Evolutionary conservation across 805 yeast species (phyloP).

Genomic region (Lachancea waltii): DNA sequence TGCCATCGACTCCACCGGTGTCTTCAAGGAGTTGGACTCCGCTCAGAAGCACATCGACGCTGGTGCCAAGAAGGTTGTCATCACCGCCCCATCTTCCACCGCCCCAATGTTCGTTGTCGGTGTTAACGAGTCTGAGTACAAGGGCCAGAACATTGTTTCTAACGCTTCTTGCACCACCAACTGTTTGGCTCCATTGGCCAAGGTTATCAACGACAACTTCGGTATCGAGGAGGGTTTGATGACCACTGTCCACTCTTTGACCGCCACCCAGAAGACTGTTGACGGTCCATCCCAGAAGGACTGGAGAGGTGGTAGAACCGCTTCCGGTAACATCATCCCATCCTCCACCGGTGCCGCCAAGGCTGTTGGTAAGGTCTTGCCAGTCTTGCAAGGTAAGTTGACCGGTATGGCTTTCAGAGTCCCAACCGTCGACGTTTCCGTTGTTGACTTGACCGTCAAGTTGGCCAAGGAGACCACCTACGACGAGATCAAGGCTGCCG

Average conservation of each 20-base stretch:
- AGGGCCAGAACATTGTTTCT: slow-evolving; percentile 53
- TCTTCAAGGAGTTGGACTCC: slow-evolving; percentile 58
- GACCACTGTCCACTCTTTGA: slow-evolving; percentile 69
- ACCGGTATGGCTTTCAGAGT: slow-evolving; percentile 72
- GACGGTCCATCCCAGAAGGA: slow-evolving; percentile 75
- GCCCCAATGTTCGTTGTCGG: slow-evolving; percentile 72
- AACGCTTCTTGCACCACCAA: slow-evolving; percentile 72
- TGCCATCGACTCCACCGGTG: slow-evolving; percentile 69
- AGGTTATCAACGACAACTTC: slow-evolving; percentile 57
- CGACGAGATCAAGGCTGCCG: slow-evolving; percentile 55
- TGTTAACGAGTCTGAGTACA: slow-evolving; percentile 58
- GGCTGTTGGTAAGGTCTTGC: slow-evolving; percentile 70
- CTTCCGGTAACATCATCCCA: slow-evolving; percentile 69
- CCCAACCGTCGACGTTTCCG: slow-evolving; percentile 67
- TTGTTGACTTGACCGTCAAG: slow-evolving; percentile 64
- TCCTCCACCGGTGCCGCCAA: slow-evolving; percentile 73
- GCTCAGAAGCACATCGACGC: slow-evolving; percentile 64
- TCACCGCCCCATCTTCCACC: slow-evolving; percentile 65
- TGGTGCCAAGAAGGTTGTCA: slow-evolving; percentile 68
- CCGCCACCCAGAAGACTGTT: slow-evolving; percentile 68
- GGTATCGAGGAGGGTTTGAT: slow-evolving; percentile 69
- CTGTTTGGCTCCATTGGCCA: slow-evolving; percentile 69
- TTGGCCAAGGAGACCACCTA: slow-evolving; percentile 52
- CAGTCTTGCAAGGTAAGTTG: slow-evolving; percentile 64
- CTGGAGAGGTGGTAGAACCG: slow-evolving; percentile 79